These are phyloP conservation scores for Saccharomyces mikatae DNA, from an alignment of 805 yeast genomes.

Conservation along the genomic window DNA sequence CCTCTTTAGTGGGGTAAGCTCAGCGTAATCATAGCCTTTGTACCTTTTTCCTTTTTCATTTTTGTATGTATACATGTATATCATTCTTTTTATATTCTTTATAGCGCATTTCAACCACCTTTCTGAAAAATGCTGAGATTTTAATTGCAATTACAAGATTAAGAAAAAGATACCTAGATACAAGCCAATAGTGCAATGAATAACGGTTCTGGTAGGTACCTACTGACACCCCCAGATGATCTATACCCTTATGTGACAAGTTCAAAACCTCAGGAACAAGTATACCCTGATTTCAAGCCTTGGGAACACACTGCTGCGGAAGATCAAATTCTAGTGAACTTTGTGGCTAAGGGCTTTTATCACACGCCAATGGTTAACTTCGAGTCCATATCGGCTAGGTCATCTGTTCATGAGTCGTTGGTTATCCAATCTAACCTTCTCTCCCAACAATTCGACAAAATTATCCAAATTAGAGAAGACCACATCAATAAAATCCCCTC, in stretches of 20 bases:
- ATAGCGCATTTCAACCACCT: background rate
- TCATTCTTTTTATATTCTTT: background rate
- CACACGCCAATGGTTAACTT: conserved; percentile 29
- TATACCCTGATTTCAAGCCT: conserved; percentile 31
- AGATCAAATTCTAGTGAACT: conserved; percentile 26
- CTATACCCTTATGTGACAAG: conserved; percentile 22
- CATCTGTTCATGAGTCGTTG: conserved; percentile 28
- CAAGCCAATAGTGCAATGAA: background rate
- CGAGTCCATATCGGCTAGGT: conserved; percentile 32
- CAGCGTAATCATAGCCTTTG: background rate
- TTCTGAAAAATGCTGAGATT: background rate
- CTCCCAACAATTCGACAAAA: conserved; percentile 24
- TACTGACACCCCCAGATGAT: conserved; percentile 29
- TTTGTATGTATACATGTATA: background rate
- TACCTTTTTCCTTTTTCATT: background rate
- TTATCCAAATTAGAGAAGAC: conserved; percentile 26
- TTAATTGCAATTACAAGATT: background rate
- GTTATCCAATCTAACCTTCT: conserved; percentile 25
- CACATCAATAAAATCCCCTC: conserved; percentile 23
- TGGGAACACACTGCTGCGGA: conserved; percentile 28
- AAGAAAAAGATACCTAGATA: background rate
- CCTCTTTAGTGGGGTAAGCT: background rate
- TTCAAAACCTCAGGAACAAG: conserved; percentile 6
- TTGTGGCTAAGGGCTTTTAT: conserved; percentile 30
- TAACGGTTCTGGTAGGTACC: conserved; percentile 15